Base-by-base conservation (phyloP, 208 protist species). In the Angomonas deanei region DNA sequence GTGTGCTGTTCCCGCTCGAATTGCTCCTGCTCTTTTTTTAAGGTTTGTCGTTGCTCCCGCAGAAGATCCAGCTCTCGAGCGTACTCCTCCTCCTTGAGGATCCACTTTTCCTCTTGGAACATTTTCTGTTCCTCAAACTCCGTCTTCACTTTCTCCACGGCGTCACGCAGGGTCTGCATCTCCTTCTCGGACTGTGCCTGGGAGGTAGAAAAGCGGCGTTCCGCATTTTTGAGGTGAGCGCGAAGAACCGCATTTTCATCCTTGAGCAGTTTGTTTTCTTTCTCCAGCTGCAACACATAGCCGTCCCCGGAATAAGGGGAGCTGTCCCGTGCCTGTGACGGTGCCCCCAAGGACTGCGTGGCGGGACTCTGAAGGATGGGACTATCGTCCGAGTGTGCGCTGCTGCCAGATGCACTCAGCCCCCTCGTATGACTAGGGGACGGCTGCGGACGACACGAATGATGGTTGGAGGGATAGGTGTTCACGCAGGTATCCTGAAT, bases 11-110 rank as follows among this genome's bases (percentile, higher is more conserved):
- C 79, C 13, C 55, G n/a, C 13, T 84, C 74, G 24, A 69, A 61
- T 0, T n/a, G 28, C 11, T 39, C 36, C 13, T 67, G 23, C 17
- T 86, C 78, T 10, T 63, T 58, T 17, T 57, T 48, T 6, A 81
- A 4, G 21, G 57, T 59, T 0, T 68, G 66, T 1, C 80, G 68
- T 61, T 92, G 79, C 42, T 79, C 77, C 0, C 85, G 78, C 34
- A 92, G 52, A 0, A 76, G 68, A 42, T 86, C 77, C 19, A 92
- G 49, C 61, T 92, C 79, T 11, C 61, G 34, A 19, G 84, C 72
- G 3, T 88, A 68, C 42, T 88, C 82, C 30, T 79, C 80, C 55
- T 88, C 82, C 53, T 87, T 82, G 6, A 61, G 66, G 1, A 59
- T 63, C 78, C 74, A 86, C 13, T 72, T 65, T 48, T 56, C 53